These are phyloP conservation scores for Diplodia scrobiculata DNA, from an alignment of 2,329 filamentous ascomycete species.

Conservation along the genomic window DNA sequence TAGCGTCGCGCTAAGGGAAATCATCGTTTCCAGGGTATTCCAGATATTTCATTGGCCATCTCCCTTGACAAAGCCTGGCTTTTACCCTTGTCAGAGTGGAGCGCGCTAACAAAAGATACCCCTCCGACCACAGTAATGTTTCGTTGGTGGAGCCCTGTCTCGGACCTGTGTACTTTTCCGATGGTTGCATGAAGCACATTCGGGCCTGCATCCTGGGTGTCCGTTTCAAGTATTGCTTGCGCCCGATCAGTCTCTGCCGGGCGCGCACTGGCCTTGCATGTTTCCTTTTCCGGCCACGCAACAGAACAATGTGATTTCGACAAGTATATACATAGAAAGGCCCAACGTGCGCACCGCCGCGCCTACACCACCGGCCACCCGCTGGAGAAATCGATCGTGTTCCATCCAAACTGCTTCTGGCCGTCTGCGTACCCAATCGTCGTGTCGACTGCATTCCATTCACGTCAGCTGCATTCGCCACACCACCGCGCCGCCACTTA, in stretches of 20 bases:
- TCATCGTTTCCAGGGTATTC: too few relatives aligned
- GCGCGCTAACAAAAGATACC: too few relatives aligned
- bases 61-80: too few relatives aligned
- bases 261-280: too few relatives aligned
- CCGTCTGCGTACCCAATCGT: slow-evolving; percentile 56
- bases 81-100: too few relatives aligned
- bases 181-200: neutral
- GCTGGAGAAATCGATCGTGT: slow-evolving; percentile 53
- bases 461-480: neutral
- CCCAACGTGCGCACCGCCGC: neutral
- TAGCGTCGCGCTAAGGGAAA: too few relatives aligned
- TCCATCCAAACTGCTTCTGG: slow-evolving; percentile 57
- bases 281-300: too few relatives aligned
- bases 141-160: neutral
- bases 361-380: slow-evolving; percentile 53
- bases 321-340: slow-evolving; percentile 12
- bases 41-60: too few relatives aligned
- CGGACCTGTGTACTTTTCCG: neutral
- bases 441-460: slow-evolving; percentile 48
- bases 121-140: neutral
- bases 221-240: neutral
- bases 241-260: too few relatives aligned
- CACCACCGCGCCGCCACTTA: slow-evolving; percentile 31
- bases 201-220: neutral
- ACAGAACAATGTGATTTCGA: neutral